Base-by-base conservation (phyloP, 331 rosid species). In the Saraca asoca region DNA sequence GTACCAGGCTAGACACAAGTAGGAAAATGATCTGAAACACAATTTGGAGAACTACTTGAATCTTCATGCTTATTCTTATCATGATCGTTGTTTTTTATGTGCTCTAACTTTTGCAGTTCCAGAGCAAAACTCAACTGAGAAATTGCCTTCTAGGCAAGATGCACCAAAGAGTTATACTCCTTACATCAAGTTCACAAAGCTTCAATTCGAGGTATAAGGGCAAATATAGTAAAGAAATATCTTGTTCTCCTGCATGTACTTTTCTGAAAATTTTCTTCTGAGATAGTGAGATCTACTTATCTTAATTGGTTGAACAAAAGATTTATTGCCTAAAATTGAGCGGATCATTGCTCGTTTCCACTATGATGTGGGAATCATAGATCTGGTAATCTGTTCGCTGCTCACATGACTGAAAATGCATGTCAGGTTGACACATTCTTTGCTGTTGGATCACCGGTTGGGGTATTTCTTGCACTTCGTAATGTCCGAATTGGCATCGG, bases 401-500 rank as follows among this genome's bases (percentile, higher is more conserved):
- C 54, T 66, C 41, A 56, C 75, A 57, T 70, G 69, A 20, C 48
- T 74, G 38, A 69, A 57, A 65, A 51, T 51, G 16, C 24, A 66
- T 74, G 58, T 49, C 83, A 94, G 99, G 99, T 94, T 56, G 99
- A 94, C 78, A 94, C 97, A 63, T 94, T 90, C 82, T 94, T 80
- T 75, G 97, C 96, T 11, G 97, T 90, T 81, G 99, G 99, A 71
- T 94, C 99, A n/a, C 97, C 99, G 62, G 92, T 94, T 29, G 97
- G 99, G 68, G 97, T 94, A 65, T 94, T 94, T 82, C 95, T 94
- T 52, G 87, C 99, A 65, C 95, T 94, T 66, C 97, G 97, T 41
- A 94, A 94, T 62, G 71, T 90, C 70, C 92, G 99, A 56, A 71
- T 90, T 60, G 97, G 99, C 79, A 75, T 75, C 66, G 99, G 99